Evolutionary conservation across 768 basidiomycete species (phyloP).

Genomic region (Termitomyces sp.): DNA sequence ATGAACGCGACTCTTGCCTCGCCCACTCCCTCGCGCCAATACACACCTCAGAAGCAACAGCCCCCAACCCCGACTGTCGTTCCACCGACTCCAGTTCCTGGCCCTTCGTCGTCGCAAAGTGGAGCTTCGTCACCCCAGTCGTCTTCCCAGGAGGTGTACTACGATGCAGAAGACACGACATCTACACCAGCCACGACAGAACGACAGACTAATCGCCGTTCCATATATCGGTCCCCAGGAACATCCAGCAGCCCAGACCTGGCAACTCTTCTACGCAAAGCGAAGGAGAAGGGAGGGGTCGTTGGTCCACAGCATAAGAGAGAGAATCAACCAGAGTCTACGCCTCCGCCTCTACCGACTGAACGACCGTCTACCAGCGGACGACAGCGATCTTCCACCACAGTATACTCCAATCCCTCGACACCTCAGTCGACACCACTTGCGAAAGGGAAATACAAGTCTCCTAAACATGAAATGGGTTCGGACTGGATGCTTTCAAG

Average conservation of each 20-base stretch:
- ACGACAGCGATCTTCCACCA: slow-evolving; percentile 42
- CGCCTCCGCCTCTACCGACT: slow-evolving; percentile 42
- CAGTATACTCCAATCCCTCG: slow-evolving; percentile 24
- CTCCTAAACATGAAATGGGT: slow-evolving; percentile 13
- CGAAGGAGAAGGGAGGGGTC: slow-evolving; percentile 62
- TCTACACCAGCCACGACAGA: slow-evolving; percentile 31
- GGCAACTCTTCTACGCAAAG: slow-evolving; percentile 81
- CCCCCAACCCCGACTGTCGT: slow-evolving; percentile 61
- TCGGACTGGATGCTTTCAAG: slow-evolving; percentile 49
- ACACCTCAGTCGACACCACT: slow-evolving; percentile 27
- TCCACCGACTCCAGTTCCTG: slow-evolving; percentile 59
- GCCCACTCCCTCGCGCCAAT: slow-evolving; percentile 32
- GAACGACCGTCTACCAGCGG: slow-evolving; percentile 25
- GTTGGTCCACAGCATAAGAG: slow-evolving; percentile 29
- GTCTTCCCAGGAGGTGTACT: slow-evolving; percentile 55
- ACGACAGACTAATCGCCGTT: slow-evolving; percentile 72
- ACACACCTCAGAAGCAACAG: slow-evolving; percentile 33
- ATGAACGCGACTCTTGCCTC: slow-evolving; percentile 38
- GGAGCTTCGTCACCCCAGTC: slow-evolving; percentile 39
- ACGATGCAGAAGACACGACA: slow-evolving; percentile 55
- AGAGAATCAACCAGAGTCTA: slow-evolving; percentile 30
- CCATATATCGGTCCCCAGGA: slow-evolving; percentile 84
- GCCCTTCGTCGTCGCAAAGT: slow-evolving; percentile 27
- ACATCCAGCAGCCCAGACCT: slow-evolving; percentile 92
- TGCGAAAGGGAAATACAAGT: slow-evolving; percentile 30